Evolutionary conservation across 1,139 yeast genomes (phyloP), one percentile per base, ranked within the genome.

Genomic region (Zygosaccharomyces pseudobailii): DNA sequence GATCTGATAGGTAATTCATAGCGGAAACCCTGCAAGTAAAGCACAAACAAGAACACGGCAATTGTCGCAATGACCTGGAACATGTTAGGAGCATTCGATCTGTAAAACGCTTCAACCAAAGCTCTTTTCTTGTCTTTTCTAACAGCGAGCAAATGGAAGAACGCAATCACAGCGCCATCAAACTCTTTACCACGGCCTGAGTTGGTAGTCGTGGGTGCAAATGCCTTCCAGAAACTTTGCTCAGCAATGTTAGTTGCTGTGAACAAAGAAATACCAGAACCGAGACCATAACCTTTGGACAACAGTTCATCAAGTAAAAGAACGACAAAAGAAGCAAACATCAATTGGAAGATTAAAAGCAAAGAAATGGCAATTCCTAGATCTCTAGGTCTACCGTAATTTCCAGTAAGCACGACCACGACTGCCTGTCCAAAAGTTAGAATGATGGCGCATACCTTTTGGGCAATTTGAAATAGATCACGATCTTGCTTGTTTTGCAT

Each of bases 171-270:
- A 40, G 97, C 96, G 62, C 98, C 98, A 71, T 92, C 98, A 59
- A 92, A 90, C 72, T 92, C 97, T 53, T 85, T 82, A 58, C 98
- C 98, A 68, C 94, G 86, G 59, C 97, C 96, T 56, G 84, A 80
- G 72, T 88, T 86, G 57, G 90, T 82, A 47, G 97, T 90, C 55
- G 97, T 92, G 62, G 98, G 98, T 25, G 97, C 95, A 72, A 92
- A 90, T 40, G 97, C 92, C 74, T 89, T 90, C 98, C 98, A 92
- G 72, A 89, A 82, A 58, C 92, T 88, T 68, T 87, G 94, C 75
- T 92, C 97, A 71, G 97, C 90, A 56, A 92, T 92, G 71, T 90
- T 92, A 59, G 98, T 90, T 59, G 98, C 96, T 67, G 95, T 89
- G 74, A 92, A 92, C 57, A 92, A 75, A 5, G 97, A 88, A 58